phyloP scores from a whole-genome alignment of 257 asterid genomes.

The Haberlea rhodopensis region DNA sequence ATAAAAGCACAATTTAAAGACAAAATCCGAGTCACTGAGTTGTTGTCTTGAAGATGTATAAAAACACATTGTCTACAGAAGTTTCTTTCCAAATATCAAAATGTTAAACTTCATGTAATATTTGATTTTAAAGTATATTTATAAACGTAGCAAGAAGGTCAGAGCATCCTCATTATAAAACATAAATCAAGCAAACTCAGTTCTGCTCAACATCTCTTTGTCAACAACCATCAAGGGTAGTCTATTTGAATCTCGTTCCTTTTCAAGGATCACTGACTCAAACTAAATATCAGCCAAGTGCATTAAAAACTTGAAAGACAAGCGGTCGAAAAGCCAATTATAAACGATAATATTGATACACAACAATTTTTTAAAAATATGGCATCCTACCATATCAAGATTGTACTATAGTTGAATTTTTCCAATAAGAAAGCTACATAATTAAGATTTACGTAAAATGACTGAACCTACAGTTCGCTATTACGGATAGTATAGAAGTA shows the following conservation, averaged over 20 bases:
- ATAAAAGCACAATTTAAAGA: constrained; percentile 5
- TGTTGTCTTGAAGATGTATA: constrained; percentile 13
- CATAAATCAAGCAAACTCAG: not conserved
- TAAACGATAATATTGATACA: not conserved
- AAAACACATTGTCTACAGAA: not conserved
- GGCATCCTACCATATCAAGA: too few species aligned
- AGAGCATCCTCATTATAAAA: constrained; percentile 4
- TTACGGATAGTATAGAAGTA: too few species aligned
- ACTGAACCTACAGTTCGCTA: too few species aligned
- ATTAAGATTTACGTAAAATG: too few species aligned
- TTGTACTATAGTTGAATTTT: too few species aligned
- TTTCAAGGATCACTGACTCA: not conserved
- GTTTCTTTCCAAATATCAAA: constrained; percentile 8
- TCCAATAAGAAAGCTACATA: too few species aligned
- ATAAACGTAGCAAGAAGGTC: not conserved
- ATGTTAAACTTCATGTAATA: not conserved
- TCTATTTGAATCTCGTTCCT: not conserved
- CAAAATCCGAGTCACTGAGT: constrained; percentile 5
- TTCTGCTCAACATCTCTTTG: not conserved
- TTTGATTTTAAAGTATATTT: not conserved
- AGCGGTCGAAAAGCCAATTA: not conserved
- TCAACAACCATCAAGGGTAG: not conserved
- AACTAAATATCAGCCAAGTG: not conserved
- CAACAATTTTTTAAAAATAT: too few species aligned
- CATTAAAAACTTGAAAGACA: too few species aligned